These are phyloP conservation scores for Thyridium curvatum DNA, from an alignment of 2,329 filamentous ascomycete genomes.

Conservation along the genomic window DNA sequence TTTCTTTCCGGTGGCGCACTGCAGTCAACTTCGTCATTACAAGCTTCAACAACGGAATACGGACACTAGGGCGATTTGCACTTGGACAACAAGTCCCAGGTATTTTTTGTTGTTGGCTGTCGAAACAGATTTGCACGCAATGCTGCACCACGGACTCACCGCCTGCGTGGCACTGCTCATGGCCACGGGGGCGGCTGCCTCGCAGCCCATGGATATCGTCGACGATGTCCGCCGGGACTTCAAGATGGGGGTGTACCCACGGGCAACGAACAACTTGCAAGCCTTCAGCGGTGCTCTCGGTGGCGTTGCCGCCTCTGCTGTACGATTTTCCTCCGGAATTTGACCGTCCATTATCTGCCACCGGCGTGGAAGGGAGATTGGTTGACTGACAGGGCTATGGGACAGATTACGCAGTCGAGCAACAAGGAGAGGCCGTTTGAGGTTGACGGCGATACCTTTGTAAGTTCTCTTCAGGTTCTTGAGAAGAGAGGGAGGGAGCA, in stretches of 20 bases:
- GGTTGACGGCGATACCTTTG: slow-evolving; percentile 37
- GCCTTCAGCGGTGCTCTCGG: slow-evolving; percentile 32
- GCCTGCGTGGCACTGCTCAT: slow-evolving; percentile 1
- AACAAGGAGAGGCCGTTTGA: slow-evolving; percentile 32
- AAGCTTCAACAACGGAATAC: too few relatives aligned
- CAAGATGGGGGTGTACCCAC: slow-evolving; percentile 26
- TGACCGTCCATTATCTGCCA: too few relatives aligned
- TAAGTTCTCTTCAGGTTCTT: too few relatives aligned
- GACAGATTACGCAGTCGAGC: slow-evolving; percentile 31
- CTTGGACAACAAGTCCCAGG: too few relatives aligned
- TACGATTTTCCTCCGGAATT: too few relatives aligned
- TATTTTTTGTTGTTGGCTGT: too few relatives aligned
- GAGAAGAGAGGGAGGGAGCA: too few relatives aligned
- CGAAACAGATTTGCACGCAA: neutral
- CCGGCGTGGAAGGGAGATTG: too few relatives aligned
- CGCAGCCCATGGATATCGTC: slow-evolving; percentile 13
- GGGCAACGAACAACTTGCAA: slow-evolving; percentile 30
- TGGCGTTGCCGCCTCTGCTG: slow-evolving; percentile 25
- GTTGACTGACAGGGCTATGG: too few relatives aligned
- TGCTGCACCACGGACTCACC: neutral
- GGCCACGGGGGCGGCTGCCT: slow-evolving; percentile 2
- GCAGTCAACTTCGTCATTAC: too few relatives aligned
- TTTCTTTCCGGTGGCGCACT: too few relatives aligned
- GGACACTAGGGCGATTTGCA: too few relatives aligned
- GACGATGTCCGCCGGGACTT: slow-evolving; percentile 28